A percentile compares a stretch with the other conserved stretches of the same genome.
These are phyloP conservation scores for Komagataea norvegica DNA, from an alignment of 1,139 yeast species.

Conservation along the genomic window DNA sequence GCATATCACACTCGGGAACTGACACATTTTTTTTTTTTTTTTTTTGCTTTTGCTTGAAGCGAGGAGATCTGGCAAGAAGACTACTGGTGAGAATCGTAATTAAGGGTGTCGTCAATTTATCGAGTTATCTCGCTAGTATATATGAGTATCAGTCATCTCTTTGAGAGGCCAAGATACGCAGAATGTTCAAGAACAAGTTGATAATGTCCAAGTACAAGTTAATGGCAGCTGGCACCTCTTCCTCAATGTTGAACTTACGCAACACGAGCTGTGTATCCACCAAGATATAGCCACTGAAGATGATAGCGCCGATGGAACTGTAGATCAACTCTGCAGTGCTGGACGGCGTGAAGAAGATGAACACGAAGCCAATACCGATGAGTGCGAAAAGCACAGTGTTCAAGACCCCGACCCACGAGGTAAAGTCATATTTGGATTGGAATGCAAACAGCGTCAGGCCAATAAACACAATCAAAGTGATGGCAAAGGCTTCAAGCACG, in stretches of 20 bases:
- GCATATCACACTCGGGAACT: too few relatives aligned
- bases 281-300: conserved; percentile 68
- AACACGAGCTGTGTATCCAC: conserved; percentile 80
- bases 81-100: too few relatives aligned
- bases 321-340: conserved; percentile 55
- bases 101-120: too few relatives aligned
- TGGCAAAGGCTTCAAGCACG: conserved; percentile 65
- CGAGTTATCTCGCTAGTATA: background rate
- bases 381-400: conserved; percentile 62
- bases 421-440: conserved; percentile 78
- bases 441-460: conserved; percentile 76
- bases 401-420: conserved; percentile 64
- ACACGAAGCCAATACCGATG: conserved; percentile 67
- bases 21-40: background rate
- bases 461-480: conserved; percentile 64
- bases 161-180: conserved; percentile 58
- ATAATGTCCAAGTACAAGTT: conserved; percentile 74
- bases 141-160: conserved; percentile 33
- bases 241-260: conserved; percentile 80
- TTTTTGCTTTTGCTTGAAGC: background rate
- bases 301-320: conserved; percentile 67
- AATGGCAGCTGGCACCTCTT: conserved; percentile 77
- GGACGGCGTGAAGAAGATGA: conserved; percentile 62
- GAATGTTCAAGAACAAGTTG: conserved; percentile 72
- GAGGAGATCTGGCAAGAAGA: too few relatives aligned